Base-by-base conservation (phyloP, 306 rosid genomes). In the Delonix regia region DNA sequence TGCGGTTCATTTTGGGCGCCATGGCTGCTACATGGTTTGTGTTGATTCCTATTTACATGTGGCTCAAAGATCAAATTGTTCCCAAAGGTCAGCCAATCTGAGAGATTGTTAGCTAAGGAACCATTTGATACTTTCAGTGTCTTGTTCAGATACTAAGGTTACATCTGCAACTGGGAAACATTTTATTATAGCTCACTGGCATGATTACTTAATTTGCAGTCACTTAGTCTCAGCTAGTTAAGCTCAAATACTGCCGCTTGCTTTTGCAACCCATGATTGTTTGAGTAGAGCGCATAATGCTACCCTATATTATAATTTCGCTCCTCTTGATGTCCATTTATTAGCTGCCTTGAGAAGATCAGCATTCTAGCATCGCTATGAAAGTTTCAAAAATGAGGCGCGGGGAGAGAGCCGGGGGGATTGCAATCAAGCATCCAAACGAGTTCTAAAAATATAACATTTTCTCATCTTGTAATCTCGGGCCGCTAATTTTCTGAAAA, bases 21-120 rank as follows among this genome's bases (percentile, higher is more conserved):
- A 19, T 66, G 71, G 71, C 71, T 66, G 49, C 71, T 41, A 41
- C 71, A 66, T 66, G 71, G 71, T 66, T 66, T 41, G 52, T 66
- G 10, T 39, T 66, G 34, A 52, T 66, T 66, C 71, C 71, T 66
- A 41, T 66, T 66, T 66, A 66, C 71, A 66, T 66, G 71, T 66
- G 71, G 71, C 30, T 66, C 52, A 66, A 66, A 41, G n/a, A 66
- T 66, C 71, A 38, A 66, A 11, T 66, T 66, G 71, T 66, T 41
- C 71, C 71, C 71, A 66, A 66, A 66, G 71, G 71, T 12, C 71
- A 66, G 52, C 52, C 71, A 19, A 39, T 66, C 51, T 66, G 52
- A 66, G 52, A 11, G 52, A 45, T 39, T 11, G 19, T 22, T 66
- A 21, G 49, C 34, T 12, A 21, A 66, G 71, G 52, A 41, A 39